A percentile compares a stretch with the other conserved stretches of the same genome.
Evolutionary conservation across 495 filamentous ascomycete genomes (phyloP).

Genomic region (Trichoderma asperelloides): DNA sequence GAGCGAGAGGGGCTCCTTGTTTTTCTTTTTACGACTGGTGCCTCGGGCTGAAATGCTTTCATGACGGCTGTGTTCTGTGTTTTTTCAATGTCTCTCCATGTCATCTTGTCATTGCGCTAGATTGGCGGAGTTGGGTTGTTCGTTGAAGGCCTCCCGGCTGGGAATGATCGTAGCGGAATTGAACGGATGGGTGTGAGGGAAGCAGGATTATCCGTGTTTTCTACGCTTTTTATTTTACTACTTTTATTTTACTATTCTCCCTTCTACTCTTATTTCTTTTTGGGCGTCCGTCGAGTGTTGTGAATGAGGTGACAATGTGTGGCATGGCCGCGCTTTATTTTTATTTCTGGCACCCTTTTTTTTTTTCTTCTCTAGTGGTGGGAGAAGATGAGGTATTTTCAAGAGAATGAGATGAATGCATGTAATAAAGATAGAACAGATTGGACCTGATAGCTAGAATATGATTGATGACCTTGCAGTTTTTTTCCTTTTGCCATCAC

Average conservation of each 20-base stretch:
- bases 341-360: background rate
- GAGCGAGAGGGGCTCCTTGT: background rate
- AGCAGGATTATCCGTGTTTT: background rate
- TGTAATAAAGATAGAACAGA: no score
- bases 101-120: conserved; percentile 1
- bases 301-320: background rate
- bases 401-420: no score
- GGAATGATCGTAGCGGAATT: conserved; percentile 7
- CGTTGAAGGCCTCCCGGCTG: conserved; percentile 6
- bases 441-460: no score
- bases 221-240: background rate
- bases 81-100: background rate
- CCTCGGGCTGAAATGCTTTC: background rate
- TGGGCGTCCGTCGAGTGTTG: background rate
- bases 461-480: no score
- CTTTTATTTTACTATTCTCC: background rate
- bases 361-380: background rate
- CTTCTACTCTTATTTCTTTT: background rate
- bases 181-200: background rate
- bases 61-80: background rate
- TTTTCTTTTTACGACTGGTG: background rate
- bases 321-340: background rate
- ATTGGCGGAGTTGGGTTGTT: conserved; percentile 8
- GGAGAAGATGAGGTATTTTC: background rate
- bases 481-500: no score